phyloP scores from a whole-genome alignment of 169 alveolate genomes.

The Plasmodium knowlesi region DNA sequence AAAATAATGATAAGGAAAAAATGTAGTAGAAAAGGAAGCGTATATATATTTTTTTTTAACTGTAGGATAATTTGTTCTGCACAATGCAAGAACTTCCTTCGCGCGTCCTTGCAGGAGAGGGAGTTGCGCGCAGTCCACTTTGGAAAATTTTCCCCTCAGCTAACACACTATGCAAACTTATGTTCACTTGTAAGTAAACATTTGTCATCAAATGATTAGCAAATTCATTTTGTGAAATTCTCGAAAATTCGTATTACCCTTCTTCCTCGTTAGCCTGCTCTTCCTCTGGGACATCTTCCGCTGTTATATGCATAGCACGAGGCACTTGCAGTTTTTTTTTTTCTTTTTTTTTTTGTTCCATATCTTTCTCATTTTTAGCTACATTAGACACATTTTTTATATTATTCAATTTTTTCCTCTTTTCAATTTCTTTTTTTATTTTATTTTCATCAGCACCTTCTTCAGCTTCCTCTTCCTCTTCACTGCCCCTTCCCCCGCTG shows the following conservation, averaged over 20 bases:
- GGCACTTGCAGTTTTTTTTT: constrained; percentile 13
- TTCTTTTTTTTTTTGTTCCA: not conserved
- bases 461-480: constrained; percentile 10
- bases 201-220: not conserved
- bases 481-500: not conserved
- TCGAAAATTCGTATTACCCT: constrained; percentile 7
- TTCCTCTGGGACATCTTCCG: constrained; percentile 36
- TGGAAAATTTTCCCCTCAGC: not conserved
- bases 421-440: constrained; percentile 28
- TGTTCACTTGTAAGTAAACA: not conserved
- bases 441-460: constrained; percentile 26
- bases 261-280: constrained; percentile 23
- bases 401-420: constrained; percentile 2
- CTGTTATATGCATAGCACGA: constrained; percentile 62
- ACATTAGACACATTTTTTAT: constrained; percentile 57
- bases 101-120: not conserved
- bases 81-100: not conserved
- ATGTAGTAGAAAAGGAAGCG: not conserved
- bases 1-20: not conserved
- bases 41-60: not conserved
- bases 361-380: constrained; percentile 28
- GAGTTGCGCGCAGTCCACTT: not conserved
- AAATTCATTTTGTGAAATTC: not conserved
- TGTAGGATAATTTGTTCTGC: not conserved
- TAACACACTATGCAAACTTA: not conserved